Evolutionary conservation across 768 basidiomycete species (phyloP), one percentile per base, ranked within the genome.

Genomic region (Tephrocybe sp.): DNA sequence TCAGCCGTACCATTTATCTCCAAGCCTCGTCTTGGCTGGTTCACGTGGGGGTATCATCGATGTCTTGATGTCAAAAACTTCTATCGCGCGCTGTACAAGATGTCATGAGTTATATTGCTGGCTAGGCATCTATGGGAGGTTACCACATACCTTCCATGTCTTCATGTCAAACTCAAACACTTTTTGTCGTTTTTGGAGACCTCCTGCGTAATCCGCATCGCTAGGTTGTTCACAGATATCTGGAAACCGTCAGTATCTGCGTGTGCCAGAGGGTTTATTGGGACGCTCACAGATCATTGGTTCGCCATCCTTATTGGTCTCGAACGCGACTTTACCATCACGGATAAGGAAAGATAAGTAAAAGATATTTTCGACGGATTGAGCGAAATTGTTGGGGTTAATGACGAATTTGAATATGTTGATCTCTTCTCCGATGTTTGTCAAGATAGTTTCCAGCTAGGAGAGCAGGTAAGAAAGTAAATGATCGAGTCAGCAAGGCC

Each of bases 321-420:
- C 87, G 24, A 91, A 73, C 10, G 86, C 86, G 52, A 85, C 90
- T 61, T 83, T 80, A 2, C 88, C 93, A 56, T 95, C 90, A 25
- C 89, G 80, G 40, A 97, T 89, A 55, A 97, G 77, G 71, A 99
- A 98, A 0, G 92, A 93, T 2, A 96, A 77, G 62, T 97, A 94
- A 66, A 99, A 98, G 20, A 96, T 74, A 65, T 99, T 99, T 70
- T 99, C 97, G 12, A 98, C 93, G 0, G 90, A 92, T 64, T 99
- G 96, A 0, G 86, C 88, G 63, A 92, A 99, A 60, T 89, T 85
- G 24, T 86, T 69, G 11, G 97, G 97, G 64, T 99, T 96, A 56
- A 97, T 75, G 47, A 98, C 77, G 62, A 98, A 89, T 54, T 77
- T 70, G 73, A 98, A 98, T 24, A 97, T 68, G 60, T 97, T 97